These are phyloP conservation scores for Insectozyma bohioensis DNA, from an alignment of 1,139 yeast genomes.

Conservation along the genomic window DNA sequence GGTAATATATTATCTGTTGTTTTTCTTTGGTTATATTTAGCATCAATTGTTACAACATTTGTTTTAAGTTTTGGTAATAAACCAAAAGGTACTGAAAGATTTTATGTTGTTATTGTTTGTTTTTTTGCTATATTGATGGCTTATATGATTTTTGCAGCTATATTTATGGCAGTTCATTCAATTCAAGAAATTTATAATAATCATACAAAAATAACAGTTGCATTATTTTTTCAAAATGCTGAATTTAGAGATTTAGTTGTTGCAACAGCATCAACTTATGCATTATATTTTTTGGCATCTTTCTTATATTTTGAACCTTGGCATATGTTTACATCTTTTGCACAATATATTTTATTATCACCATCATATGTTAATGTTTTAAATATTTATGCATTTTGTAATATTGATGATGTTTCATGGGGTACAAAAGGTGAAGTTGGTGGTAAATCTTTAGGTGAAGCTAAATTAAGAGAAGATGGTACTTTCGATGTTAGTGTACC, in stretches of 20 bases:
- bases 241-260: constrained; percentile 50
- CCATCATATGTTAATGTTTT: constrained; percentile 50
- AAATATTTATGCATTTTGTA: constrained; percentile 51
- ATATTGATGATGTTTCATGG: constrained; percentile 52
- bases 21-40: constrained; percentile 85
- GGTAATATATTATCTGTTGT: constrained; percentile 79
- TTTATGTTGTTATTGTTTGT: constrained; percentile 78
- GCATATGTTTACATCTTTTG: constrained; percentile 52
- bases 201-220: constrained; percentile 34
- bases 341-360: constrained; percentile 45
- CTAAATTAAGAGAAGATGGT: constrained; percentile 67
- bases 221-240: constrained; percentile 40
- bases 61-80: constrained; percentile 91
- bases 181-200: constrained; percentile 33
- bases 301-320: constrained; percentile 51
- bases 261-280: constrained; percentile 48
- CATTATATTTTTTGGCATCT: constrained; percentile 46
- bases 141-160: constrained; percentile 74
- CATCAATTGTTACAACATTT: constrained; percentile 87
- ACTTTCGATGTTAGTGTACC: constrained; percentile 69
- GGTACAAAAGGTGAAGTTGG: constrained; percentile 53
- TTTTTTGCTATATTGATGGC: constrained; percentile 92
- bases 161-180: constrained; percentile 49
- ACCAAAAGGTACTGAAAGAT: constrained; percentile 85
- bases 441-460: constrained; percentile 48